Percentiles rank a stretch among this genome's conserved stretches.
Evolutionary conservation across 768 basidiomycete genomes (phyloP).

Genomic region (Omphalotus guepiniiformis): DNA sequence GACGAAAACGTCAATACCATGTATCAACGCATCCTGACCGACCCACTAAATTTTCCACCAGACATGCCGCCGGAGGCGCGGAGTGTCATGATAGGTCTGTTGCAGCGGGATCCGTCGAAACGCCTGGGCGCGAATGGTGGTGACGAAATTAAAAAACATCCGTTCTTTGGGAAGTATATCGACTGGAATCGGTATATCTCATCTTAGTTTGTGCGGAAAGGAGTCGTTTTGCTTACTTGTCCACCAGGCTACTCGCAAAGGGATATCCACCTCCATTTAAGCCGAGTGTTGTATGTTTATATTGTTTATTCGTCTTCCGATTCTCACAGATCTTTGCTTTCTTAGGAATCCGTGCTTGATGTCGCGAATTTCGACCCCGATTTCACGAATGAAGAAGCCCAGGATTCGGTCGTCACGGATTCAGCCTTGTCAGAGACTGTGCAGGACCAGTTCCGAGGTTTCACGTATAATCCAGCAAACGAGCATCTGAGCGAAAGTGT

Average conservation of each 20-base stretch:
- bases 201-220: not conserved
- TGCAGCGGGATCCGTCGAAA: slow-evolving; percentile 83
- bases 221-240: not conserved
- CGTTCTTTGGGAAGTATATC: slow-evolving; percentile 92
- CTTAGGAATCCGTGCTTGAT: slow-evolving; percentile 87
- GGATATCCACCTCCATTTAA: slow-evolving; percentile 98
- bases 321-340: slow-evolving; percentile 7
- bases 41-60: slow-evolving; percentile 87
- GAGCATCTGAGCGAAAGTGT: slow-evolving; percentile 84
- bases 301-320: not conserved
- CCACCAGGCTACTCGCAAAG: slow-evolving; percentile 72
- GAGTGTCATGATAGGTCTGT: slow-evolving; percentile 81
- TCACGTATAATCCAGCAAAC: slow-evolving; percentile 84
- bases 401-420: slow-evolving; percentile 94
- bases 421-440: slow-evolving; percentile 92
- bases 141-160: slow-evolving; percentile 93
- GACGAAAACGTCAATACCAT: slow-evolving; percentile 98
- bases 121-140: slow-evolving; percentile 92
- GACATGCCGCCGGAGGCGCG: slow-evolving; percentile 88
- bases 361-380: slow-evolving; percentile 97
- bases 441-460: slow-evolving; percentile 91
- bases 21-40: slow-evolving; percentile 93
- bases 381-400: slow-evolving; percentile 92
- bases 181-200: slow-evolving; percentile 71
- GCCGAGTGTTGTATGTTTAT: slow-evolving; percentile 77